Percentiles rank a stretch among this genome's conserved stretches.
Conservation (phyloP, 2,329 filamentous ascomycete species). For the Cladosporium sp. region DNA sequence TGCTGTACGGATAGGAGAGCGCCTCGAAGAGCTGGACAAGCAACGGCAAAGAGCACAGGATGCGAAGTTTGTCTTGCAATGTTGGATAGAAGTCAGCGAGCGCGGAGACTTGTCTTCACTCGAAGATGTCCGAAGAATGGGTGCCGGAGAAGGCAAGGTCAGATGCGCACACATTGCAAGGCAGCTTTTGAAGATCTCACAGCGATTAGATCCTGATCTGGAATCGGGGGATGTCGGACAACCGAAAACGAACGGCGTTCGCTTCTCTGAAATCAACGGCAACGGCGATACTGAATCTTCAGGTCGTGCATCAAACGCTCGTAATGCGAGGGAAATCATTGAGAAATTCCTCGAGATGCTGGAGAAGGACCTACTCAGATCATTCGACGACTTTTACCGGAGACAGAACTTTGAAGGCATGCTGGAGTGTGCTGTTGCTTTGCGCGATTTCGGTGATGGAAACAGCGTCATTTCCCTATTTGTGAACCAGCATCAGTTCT, state of each 20-base stretch:
- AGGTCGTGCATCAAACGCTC: conserved; percentile 41
- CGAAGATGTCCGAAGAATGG: conserved; percentile 80
- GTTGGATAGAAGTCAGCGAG: conserved; percentile 93
- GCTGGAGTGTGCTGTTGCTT: conserved; percentile 90
- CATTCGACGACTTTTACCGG: conserved; percentile 96
- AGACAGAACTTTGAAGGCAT: conserved; percentile 96
- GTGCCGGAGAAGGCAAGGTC: conserved; percentile 85
- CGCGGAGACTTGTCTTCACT: conserved; percentile 80
- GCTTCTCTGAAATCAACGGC: conserved; percentile 32
- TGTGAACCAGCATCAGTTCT: conserved; percentile 98
- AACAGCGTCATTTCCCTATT: conserved; percentile 93
- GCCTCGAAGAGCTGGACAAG: conserved; percentile 87
- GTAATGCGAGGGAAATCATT: conserved; percentile 64
- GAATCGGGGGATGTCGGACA: conserved; percentile 22
- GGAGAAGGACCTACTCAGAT: conserved; percentile 89
- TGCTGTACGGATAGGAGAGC: conserved; percentile 90
- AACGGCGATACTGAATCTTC: conserved; percentile 44
- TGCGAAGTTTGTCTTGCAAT: conserved; percentile 91
- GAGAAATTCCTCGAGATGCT: conserved; percentile 95
- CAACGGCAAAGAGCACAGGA: conserved; percentile 87
- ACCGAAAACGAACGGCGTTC: conserved; percentile 27
- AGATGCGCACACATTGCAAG: conserved; percentile 89
- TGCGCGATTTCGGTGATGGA: conserved; percentile 94
- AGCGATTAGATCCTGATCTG: conserved; percentile 71
- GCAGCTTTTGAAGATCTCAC: conserved; percentile 89